Evolutionary conservation across 1,284 basidiomycete species (phyloP).

Genomic region (Phaffia rhodozyma): DNA sequence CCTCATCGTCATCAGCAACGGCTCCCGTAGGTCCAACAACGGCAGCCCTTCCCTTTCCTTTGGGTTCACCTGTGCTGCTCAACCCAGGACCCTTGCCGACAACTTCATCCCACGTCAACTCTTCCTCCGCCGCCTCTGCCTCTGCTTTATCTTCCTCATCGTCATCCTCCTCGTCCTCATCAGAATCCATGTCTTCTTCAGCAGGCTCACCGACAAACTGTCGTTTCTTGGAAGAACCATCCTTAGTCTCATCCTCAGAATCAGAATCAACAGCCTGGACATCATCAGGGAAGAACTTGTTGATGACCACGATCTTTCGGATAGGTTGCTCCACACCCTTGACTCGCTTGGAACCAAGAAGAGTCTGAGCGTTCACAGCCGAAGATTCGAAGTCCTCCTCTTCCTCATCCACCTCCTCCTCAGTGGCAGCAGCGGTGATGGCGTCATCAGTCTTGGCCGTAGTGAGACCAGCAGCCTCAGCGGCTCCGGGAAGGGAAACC

Average conservation of each 20-base stretch:
- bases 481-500: slow-evolving; percentile 17
- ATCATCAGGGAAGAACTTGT: slow-evolving; percentile 41
- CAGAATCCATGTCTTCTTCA: slow-evolving; percentile 25
- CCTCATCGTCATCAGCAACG: slow-evolving; percentile 35
- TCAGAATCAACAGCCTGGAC: slow-evolving; percentile 31
- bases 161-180: slow-evolving; percentile 26
- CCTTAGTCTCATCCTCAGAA: slow-evolving; percentile 25
- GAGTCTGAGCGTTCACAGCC: slow-evolving; percentile 21
- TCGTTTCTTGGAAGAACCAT: slow-evolving; percentile 27
- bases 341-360: slow-evolving; percentile 36
- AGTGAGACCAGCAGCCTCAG: not conserved
- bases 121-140: slow-evolving; percentile 59
- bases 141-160: slow-evolving; percentile 38
- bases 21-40: slow-evolving; percentile 27
- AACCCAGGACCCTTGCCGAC: slow-evolving; percentile 37
- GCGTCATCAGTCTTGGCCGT: slow-evolving; percentile 18
- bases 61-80: slow-evolving; percentile 32
- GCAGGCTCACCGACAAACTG: slow-evolving; percentile 20
- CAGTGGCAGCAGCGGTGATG: slow-evolving; percentile 21
- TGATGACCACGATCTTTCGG: slow-evolving; percentile 44
- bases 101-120: slow-evolving; percentile 76
- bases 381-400: slow-evolving; percentile 19
- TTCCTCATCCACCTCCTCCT: slow-evolving; percentile 25
- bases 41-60: slow-evolving; percentile 31
- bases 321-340: slow-evolving; percentile 46